phyloP scores from a whole-genome alignment of 305 asterid genomes.

The Rubia balearica region DNA sequence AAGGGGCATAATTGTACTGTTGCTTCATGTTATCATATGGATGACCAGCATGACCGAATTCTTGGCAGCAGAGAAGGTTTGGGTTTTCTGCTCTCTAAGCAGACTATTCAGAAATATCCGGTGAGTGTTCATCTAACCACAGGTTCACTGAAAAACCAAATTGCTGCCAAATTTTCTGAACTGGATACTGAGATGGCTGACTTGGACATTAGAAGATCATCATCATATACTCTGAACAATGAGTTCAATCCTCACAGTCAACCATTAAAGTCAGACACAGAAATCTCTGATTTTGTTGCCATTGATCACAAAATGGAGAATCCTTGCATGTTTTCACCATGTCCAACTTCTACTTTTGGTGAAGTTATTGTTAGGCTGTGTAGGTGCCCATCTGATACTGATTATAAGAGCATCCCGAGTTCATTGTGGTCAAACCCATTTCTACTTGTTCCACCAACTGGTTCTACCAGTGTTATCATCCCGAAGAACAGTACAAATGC shows the following conservation, averaged over 20 bases:
- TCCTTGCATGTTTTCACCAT: conserved; percentile 89
- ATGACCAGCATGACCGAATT: conserved; percentile 39
- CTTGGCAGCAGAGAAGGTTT: conserved; percentile 66
- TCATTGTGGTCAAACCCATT: conserved; percentile 74
- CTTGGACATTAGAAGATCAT: conserved; percentile 16
- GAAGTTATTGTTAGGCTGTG: conserved; percentile 64
- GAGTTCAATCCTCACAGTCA: conserved; percentile 34
- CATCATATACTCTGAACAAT: conserved; percentile 4
- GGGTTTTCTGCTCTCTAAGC: conserved; percentile 51
- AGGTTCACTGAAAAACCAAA: conserved; percentile 22
- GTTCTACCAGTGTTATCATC: conserved; percentile 69
- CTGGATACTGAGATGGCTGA: conserved; percentile 18
- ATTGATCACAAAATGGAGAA: conserved; percentile 39
- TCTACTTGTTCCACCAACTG: conserved; percentile 89
- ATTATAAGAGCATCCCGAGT: conserved; percentile 37
- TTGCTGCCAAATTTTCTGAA: conserved; percentile 19
- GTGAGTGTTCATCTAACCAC: conserved; percentile 24
- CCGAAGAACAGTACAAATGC: conserved; percentile 67
- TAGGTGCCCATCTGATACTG: conserved; percentile 47
- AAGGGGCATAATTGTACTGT: conserved; percentile 56
- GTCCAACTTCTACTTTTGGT: conserved; percentile 58
- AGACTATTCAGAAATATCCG: conserved; percentile 35
- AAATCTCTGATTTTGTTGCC: conserved; percentile 34
- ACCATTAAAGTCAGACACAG: conserved; percentile 31
- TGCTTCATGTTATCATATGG: conserved; percentile 76